phyloP scores from a whole-genome alignment of 2,329 filamentous ascomycete species.

The Exophiala phaeomuriformis region DNA sequence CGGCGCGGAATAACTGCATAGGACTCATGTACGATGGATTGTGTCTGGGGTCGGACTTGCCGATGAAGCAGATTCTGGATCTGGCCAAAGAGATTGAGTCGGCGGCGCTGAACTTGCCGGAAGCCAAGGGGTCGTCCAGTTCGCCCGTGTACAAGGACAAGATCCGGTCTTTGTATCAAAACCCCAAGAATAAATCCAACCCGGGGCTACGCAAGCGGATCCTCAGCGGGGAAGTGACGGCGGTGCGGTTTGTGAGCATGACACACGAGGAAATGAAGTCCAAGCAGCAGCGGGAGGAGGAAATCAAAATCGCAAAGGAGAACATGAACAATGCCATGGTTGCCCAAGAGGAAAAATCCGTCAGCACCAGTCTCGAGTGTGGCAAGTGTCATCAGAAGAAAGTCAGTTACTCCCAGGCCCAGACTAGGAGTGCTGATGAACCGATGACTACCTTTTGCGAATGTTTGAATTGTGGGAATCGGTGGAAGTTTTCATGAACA shows the following conservation, averaged over 20 bases:
- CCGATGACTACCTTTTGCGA: conserved; percentile 53
- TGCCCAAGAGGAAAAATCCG: conserved; percentile 81
- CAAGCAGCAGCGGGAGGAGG: conserved; percentile 67
- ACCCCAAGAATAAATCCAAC: conserved; percentile 90
- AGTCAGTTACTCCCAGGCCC: conserved; percentile 92
- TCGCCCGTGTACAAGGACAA: conserved; percentile 72
- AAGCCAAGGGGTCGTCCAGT: conserved; percentile 61
- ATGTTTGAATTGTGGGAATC: conserved; percentile 43
- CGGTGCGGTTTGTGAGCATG: conserved; percentile 76
- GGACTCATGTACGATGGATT: conserved; percentile 92
- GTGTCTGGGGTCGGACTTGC: conserved; percentile 56
- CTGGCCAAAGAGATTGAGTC: conserved; percentile 66
- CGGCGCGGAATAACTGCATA: conserved; percentile 73
- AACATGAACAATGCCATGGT: conserved; percentile 98
- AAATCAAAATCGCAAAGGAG: conserved; percentile 71
- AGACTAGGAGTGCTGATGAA: conserved; percentile 92
- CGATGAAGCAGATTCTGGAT: conserved; percentile 59
- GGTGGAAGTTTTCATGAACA: conserved; percentile 33
- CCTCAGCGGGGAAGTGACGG: conserved; percentile 62
- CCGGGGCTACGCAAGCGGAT: conserved; percentile 67
- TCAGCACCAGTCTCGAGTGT: conserved; percentile 81
- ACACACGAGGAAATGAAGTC: conserved; percentile 85
- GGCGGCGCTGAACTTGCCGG: conserved; percentile 54
- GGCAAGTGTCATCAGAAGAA: conserved; percentile 87
- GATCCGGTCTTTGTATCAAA: conserved; percentile 86